phyloP scores from a whole-genome alignment of 1,284 basidiomycete species.

The Sporisorium graminicola region DNA sequence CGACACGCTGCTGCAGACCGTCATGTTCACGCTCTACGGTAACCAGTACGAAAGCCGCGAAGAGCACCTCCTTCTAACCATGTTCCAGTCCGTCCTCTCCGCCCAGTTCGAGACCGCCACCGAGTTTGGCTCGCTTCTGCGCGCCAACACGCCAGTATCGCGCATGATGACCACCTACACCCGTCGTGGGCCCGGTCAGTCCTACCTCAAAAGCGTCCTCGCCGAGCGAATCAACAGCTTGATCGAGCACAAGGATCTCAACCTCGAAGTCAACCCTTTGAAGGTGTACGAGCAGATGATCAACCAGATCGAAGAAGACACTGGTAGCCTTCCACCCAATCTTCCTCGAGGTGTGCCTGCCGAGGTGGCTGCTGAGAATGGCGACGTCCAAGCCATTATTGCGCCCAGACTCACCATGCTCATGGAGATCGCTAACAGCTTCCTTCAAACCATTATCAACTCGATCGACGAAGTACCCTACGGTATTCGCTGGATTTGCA shows the following conservation, averaged over 20 bases:
- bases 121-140: conserved; percentile 94
- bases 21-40: conserved; percentile 99
- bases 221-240: conserved; percentile 97
- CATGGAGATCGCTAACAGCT: conserved; percentile 98
- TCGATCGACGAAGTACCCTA: conserved; percentile 97
- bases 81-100: conserved; percentile 97
- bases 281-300: conserved; percentile 76
- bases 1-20: conserved; percentile 97
- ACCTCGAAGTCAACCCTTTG: conserved; percentile 97
- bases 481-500: conserved; percentile 99
- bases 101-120: conserved; percentile 98
- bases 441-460: conserved; percentile 96
- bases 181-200: conserved; percentile 94
- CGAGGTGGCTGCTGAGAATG: conserved; percentile 90
- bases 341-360: conserved; percentile 91
- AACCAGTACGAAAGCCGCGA: conserved; percentile 99
- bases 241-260: conserved; percentile 97
- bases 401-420: conserved; percentile 95
- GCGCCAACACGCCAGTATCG: conserved; percentile 98
- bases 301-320: conserved; percentile 96
- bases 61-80: conserved; percentile 96
- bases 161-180: conserved; percentile 99
- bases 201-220: conserved; percentile 94
- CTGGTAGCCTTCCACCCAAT: conserved; percentile 87
- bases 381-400: conserved; percentile 96